Evolutionary conservation across 2,329 filamentous ascomycete species (phyloP), one percentile per base, ranked within the genome.

Genomic region (Pseudogymnoascus sp.): DNA sequence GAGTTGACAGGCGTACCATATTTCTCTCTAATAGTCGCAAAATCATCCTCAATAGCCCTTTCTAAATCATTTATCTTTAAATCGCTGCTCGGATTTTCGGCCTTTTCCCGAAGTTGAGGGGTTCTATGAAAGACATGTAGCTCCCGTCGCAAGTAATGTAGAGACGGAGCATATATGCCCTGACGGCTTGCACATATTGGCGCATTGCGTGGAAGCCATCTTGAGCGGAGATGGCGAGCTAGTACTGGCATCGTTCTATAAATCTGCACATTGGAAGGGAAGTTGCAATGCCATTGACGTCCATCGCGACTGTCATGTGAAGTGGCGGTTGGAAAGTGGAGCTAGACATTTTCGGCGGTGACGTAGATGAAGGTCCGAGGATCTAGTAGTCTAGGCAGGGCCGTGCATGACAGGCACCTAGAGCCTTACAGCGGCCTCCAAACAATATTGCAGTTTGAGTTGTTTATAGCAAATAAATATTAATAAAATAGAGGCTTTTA

Each of bases 1-100:
- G 16, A 47, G 53, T 21, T 44, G 37, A 16, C 16, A 5, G 0
- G 64, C 69, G 23, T 71, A 83, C 83, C 75, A 72, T 89, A 89
- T 63, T 78, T 74, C 12, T 82, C 77, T 59, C 81, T 78, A 60
- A 89, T 76, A 5, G 77, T 75, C 5, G 85, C 84, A 72, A 83
- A 89, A 68, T 88, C 82, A 72, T 88, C 83, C 67, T 80, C 75
- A 67, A 87, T 84, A 0, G 78, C 72, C 40, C 77, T 77, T 23
- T 81, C 84, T 44, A 83, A 70, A 60, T 80, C 75, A 62, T 78
- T 76, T 37, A 84, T 71, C 60, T 79, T 80, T 16, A 80, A 79
- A 67, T 84, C 81, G 70, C 64, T 64, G 56, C 63, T 62, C 10
- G 62, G 59, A 37, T 47, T 66, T 28, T 66, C 63, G 31, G 64